These are phyloP conservation scores for Tardiomyces digboiensis DNA, from an alignment of 1,139 yeast species.

Conservation along the genomic window DNA sequence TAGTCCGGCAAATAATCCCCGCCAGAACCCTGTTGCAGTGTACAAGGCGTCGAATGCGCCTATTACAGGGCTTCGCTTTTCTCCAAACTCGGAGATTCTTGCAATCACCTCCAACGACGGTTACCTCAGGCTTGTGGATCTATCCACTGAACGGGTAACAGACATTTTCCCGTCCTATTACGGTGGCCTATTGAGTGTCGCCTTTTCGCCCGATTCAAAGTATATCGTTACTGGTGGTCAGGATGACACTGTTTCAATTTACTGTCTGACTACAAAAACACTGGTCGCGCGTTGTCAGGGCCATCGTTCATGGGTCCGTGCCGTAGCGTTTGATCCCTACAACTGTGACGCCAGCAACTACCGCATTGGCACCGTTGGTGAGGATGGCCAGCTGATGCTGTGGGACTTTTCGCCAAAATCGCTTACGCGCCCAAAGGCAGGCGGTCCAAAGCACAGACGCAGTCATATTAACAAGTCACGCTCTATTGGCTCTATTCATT, in stretches of 20 bases:
- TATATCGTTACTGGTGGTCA: slow-evolving; percentile 47
- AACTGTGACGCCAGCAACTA: slow-evolving; percentile 32
- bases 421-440: slow-evolving; percentile 26
- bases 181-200: slow-evolving; percentile 50
- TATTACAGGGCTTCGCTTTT: slow-evolving; percentile 28
- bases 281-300: slow-evolving; percentile 44
- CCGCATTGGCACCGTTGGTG: slow-evolving; percentile 57
- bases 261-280: slow-evolving; percentile 13
- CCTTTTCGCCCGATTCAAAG: slow-evolving; percentile 57
- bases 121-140: slow-evolving; percentile 47
- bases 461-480: neutral
- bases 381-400: slow-evolving; percentile 55
- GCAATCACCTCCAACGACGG: slow-evolving; percentile 65
- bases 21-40: slow-evolving; percentile 44
- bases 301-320: slow-evolving; percentile 54
- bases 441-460: slow-evolving; percentile 1
- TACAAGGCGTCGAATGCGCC: slow-evolving; percentile 53
- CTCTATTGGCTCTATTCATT: slow-evolving; percentile 1
- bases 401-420: slow-evolving; percentile 71
- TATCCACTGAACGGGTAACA: slow-evolving; percentile 37
- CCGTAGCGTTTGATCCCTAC: slow-evolving; percentile 37
- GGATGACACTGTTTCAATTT: slow-evolving; percentile 31
- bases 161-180: slow-evolving; percentile 62
- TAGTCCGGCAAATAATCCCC: slow-evolving; percentile 4
- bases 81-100: slow-evolving; percentile 12